Conservation (phyloP, 2,329 filamentous ascomycete species). For the Neoascochyta sp. region DNA sequence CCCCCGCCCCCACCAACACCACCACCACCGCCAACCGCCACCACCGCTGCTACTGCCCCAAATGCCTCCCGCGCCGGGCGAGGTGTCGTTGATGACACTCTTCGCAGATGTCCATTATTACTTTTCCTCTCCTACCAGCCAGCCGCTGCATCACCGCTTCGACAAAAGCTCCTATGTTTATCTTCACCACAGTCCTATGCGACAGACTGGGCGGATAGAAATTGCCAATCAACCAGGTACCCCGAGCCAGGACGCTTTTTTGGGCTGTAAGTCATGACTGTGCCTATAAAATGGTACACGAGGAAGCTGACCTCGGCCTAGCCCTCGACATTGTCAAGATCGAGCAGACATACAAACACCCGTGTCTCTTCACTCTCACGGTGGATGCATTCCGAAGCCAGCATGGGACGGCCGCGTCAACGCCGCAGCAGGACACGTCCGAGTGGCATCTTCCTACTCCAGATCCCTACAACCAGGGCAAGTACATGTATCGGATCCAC, state of each 20-base stretch:
- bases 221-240: conserved; percentile 72
- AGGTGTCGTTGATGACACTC: conserved; percentile 47
- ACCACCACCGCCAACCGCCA: no score
- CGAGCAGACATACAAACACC: conserved; percentile 70
- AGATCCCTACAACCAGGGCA: conserved; percentile 69
- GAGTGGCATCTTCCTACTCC: conserved; percentile 74
- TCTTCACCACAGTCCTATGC: conserved; percentile 68
- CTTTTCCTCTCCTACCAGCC: conserved; percentile 63
- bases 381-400: conserved; percentile 48
- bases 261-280: conserved; percentile 60
- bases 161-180: conserved; percentile 78
- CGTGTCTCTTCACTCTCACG: conserved; percentile 64
- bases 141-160: conserved; percentile 74
- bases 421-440: conserved; percentile 46
- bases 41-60: conserved; percentile 15
- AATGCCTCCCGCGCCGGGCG: conserved; percentile 49
- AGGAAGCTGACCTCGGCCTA: conserved; percentile 37
- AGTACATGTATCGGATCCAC: conserved; percentile 75
- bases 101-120: conserved; percentile 78
- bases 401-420: conserved; percentile 36
- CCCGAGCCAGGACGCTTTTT: conserved; percentile 74
- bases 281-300: no score
- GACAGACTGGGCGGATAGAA: conserved; percentile 67
- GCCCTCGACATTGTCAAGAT: conserved; percentile 64
- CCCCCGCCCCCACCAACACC: conserved; percentile 15